phyloP scores from a whole-genome alignment of 2,329 filamentous ascomycete species.

The Thyridium curvatum region DNA sequence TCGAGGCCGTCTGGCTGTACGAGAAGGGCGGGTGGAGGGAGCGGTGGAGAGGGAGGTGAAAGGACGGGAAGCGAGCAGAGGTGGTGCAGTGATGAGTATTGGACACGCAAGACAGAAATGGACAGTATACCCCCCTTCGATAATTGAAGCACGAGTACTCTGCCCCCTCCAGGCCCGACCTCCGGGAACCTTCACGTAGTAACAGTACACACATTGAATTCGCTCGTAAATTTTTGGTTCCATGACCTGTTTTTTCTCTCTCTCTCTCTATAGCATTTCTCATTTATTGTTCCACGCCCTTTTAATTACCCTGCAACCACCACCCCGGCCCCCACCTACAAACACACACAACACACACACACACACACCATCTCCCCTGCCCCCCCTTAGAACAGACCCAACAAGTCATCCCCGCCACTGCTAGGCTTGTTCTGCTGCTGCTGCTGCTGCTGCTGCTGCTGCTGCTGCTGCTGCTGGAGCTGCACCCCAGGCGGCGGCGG shows the following conservation, averaged over 20 bases:
- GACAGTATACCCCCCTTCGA: no score
- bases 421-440: constrained; percentile 40
- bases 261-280: no score
- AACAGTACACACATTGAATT: no score
- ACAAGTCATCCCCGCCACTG: constrained; percentile 52
- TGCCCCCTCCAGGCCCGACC: no score
- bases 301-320: constrained; percentile 4
- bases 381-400: constrained; percentile 44
- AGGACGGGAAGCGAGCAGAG: no score
- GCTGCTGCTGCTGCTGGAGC: constrained; percentile 41
- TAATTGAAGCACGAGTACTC: no score
- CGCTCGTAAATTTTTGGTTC: no score
- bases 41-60: constrained; percentile 42
- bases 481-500: constrained; percentile 60
- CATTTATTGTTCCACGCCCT: not conserved
- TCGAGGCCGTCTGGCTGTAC: constrained; percentile 83
- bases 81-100: no score
- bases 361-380: not conserved
- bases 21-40: constrained; percentile 66
- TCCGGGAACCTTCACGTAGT: no score
- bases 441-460: constrained; percentile 33
- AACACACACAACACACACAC: not conserved
- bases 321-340: no score
- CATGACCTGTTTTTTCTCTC: no score
- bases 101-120: no score